Percentiles rank a stretch among this genome's conserved stretches.
Conservation (phyloP, 768 basidiomycete species). For the Cytidiella melzeri region DNA sequence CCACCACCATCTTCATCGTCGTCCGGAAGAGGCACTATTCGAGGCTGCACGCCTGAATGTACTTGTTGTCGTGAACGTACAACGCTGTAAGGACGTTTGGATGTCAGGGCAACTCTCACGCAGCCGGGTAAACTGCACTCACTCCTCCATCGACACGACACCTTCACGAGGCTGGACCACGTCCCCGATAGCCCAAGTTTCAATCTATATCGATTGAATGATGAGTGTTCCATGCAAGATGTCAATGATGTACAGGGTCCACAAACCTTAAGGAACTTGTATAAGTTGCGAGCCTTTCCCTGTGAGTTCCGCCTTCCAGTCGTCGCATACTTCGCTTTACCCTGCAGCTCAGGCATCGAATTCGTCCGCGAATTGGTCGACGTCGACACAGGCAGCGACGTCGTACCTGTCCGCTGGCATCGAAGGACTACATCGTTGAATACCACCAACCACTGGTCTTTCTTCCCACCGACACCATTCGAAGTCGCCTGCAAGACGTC, state of each 20-base stretch:
- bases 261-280: slow-evolving; percentile 84
- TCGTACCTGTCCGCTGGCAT: slow-evolving; percentile 87
- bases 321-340: slow-evolving; percentile 80
- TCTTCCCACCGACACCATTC: slow-evolving; percentile 54
- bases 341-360: slow-evolving; percentile 78
- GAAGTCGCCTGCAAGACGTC: slow-evolving; percentile 69
- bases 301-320: slow-evolving; percentile 71
- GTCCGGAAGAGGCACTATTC: slow-evolving; percentile 62
- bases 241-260: neutral
- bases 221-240: no score
- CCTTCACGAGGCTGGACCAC: slow-evolving; percentile 72
- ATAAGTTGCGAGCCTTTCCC: slow-evolving; percentile 83
- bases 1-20: slow-evolving; percentile 44
- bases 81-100: slow-evolving; percentile 39
- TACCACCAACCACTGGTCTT: slow-evolving; percentile 90
- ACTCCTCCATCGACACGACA: slow-evolving; percentile 90
- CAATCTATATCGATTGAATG: slow-evolving; percentile 44
- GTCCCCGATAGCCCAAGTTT: slow-evolving; percentile 81
- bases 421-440: slow-evolving; percentile 95
- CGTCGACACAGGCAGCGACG: slow-evolving; percentile 71
- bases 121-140: slow-evolving; percentile 28
- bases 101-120: slow-evolving; percentile 10
- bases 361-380: slow-evolving; percentile 62
- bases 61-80: slow-evolving; percentile 64
- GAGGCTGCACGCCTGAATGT: slow-evolving; percentile 50